Percentiles rank a stretch among this genome's conserved stretches.
Evolutionary conservation across 2,329 filamentous ascomycete species (phyloP).

Genomic region (Penicillium sp.): DNA sequence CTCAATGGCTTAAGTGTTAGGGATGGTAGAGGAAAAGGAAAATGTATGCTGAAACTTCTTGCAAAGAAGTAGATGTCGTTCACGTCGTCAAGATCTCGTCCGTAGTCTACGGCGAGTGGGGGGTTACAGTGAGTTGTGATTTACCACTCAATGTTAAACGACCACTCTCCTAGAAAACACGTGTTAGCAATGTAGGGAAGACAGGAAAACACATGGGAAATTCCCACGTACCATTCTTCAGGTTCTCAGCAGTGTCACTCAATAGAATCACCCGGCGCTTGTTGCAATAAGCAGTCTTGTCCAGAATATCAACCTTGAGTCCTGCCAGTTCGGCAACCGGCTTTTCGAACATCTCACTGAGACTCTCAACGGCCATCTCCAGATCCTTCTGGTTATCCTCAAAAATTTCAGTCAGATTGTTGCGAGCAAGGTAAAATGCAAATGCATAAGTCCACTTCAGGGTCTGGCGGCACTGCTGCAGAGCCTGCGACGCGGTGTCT

Average conservation of each 20-base stretch:
- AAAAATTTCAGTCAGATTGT: conserved; percentile 95
- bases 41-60: not conserved
- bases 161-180: conserved; percentile 42
- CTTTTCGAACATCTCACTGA: conserved; percentile 99
- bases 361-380: conserved; percentile 91
- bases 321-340: conserved; percentile 80
- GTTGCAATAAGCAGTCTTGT: conserved; percentile 97
- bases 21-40: not conserved
- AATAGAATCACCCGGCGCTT: conserved; percentile 86
- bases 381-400: conserved; percentile 98
- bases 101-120: not conserved
- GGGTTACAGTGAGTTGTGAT: not conserved
- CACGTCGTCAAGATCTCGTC: conserved; percentile 26
- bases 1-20: not conserved
- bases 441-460: conserved; percentile 99
- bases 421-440: conserved; percentile 92
- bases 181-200: not conserved
- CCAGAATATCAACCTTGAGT: conserved; percentile 95
- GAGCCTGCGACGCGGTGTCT: conserved; percentile 84
- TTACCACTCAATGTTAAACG: conserved; percentile 47
- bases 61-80: conserved; percentile 11
- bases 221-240: conserved; percentile 70
- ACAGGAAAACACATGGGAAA: not conserved
- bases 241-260: conserved; percentile 87
- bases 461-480: conserved; percentile 96